Conservation (phyloP, 139 green algal genomes). For the Ettlia oleoabundans region DNA sequence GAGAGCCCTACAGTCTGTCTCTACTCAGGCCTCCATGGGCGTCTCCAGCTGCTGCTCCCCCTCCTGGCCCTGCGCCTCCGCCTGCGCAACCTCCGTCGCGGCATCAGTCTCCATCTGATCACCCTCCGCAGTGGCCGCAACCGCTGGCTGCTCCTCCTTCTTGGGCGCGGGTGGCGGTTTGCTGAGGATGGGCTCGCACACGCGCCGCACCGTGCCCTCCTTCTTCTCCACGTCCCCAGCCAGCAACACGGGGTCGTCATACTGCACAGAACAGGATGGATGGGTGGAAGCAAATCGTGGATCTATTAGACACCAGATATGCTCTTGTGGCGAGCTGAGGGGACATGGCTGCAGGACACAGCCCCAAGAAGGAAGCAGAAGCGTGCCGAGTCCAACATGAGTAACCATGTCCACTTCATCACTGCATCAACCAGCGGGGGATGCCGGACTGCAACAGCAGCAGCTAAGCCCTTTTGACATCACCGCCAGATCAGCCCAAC, state of each 20-base stretch:
- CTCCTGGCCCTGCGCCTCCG: background rate
- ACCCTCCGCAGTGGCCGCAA: background rate
- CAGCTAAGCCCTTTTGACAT: too few relatives aligned
- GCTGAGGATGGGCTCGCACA: constrained; percentile 86
- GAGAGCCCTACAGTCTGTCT: too few relatives aligned
- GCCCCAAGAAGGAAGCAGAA: too few relatives aligned
- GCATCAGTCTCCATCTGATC: constrained; percentile 54
- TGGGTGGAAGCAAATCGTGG: background rate
- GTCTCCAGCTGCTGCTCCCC: background rate
- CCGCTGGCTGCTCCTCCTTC: constrained; percentile 31
- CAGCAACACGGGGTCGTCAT: constrained; percentile 82
- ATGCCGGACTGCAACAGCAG: too few relatives aligned
- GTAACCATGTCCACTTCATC: too few relatives aligned
- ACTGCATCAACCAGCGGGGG: too few relatives aligned
- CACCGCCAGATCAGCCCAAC: background rate
- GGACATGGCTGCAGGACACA: too few relatives aligned
- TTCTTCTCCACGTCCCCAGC: constrained; percentile 91
- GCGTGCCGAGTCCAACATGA: too few relatives aligned
- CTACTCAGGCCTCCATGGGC: constrained; percentile 30
- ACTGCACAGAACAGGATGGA: constrained; percentile 18
- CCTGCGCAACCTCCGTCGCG: background rate
- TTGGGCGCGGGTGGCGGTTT: constrained; percentile 76
- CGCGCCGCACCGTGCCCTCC: constrained; percentile 77
- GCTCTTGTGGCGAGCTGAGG: too few relatives aligned
- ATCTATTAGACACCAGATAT: too few relatives aligned